Evolutionary conservation across 805 yeast genomes (phyloP).

Genomic region (Spathaspora boniae): DNA sequence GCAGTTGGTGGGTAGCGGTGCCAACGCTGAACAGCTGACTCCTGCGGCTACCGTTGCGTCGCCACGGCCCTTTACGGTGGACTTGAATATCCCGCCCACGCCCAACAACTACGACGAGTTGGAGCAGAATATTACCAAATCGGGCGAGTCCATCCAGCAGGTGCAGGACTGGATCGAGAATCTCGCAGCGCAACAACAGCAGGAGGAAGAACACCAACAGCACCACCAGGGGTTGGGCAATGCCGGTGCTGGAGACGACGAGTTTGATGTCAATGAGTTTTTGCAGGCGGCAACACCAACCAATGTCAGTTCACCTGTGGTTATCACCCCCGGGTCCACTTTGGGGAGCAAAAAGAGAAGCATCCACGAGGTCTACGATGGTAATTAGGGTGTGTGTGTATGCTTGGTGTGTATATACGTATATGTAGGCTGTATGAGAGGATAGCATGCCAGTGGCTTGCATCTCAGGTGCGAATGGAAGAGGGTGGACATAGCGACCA

Average conservation of each 20-base stretch:
- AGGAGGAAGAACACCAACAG: constrained; percentile 14
- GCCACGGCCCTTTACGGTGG: constrained; percentile 29
- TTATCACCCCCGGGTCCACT: constrained; percentile 11
- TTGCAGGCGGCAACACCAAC: constrained; percentile 12
- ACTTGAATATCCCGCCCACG: constrained; percentile 16
- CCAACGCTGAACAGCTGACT: constrained; percentile 17
- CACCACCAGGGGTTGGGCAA: constrained; percentile 11
- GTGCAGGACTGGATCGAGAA: constrained; percentile 55
- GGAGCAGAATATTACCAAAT: constrained; percentile 45
- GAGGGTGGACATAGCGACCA: too few relatives aligned
- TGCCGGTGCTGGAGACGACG: constrained; percentile 12
- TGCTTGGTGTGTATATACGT: too few relatives aligned
- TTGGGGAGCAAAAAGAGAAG: constrained; percentile 11
- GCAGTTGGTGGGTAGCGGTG: constrained; percentile 19
- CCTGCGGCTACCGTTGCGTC: constrained; percentile 16
- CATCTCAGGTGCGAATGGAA: too few relatives aligned
- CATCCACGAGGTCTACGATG: constrained; percentile 15
- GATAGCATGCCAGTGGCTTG: too few relatives aligned
- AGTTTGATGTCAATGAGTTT: constrained; percentile 34
- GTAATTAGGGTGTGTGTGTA: too few relatives aligned
- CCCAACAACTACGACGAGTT: constrained; percentile 17
- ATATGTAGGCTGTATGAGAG: too few relatives aligned
- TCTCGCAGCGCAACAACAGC: constrained; percentile 23
- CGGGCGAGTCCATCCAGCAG: constrained; percentile 52
- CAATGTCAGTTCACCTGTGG: constrained; percentile 8